phyloP scores from a whole-genome alignment of 306 rosid genomes.

The Elaeagnus macrophylla region DNA sequence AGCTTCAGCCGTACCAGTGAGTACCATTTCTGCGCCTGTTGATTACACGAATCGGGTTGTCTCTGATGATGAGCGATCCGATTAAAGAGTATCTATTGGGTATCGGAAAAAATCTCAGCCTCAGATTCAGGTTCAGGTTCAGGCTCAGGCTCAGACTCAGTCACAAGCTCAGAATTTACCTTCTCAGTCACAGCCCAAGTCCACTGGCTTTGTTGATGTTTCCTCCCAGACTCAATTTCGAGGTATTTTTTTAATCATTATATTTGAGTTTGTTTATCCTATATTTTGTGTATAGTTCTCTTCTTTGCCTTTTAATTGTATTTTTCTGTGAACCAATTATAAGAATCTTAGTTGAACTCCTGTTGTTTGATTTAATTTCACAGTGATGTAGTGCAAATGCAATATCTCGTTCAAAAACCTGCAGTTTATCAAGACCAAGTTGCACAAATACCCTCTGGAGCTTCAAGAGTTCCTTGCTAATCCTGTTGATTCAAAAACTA shows the following conservation, averaged over 20 bases:
- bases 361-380: constrained; percentile 23
- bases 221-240: constrained; percentile 96
- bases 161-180: constrained; percentile 20
- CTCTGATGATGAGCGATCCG: constrained; percentile 92
- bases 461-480: constrained; percentile 46
- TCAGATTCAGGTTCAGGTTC: constrained; percentile 50
- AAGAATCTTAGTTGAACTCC: constrained; percentile 25
- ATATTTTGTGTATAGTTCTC: neutral
- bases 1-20: constrained; percentile 29
- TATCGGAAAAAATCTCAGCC: constrained; percentile 47
- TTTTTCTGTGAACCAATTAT: constrained; percentile 8
- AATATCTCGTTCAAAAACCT: constrained; percentile 52
- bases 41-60: constrained; percentile 53
- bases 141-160: too few relatives aligned
- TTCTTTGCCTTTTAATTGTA: too few relatives aligned
- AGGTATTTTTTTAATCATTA: constrained; percentile 38
- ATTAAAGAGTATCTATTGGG: constrained; percentile 50
- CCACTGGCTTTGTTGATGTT: constrained; percentile 48
- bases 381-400: constrained; percentile 79
- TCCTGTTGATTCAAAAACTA: constrained; percentile 52
- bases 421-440: constrained; percentile 68
- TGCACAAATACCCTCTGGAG: constrained; percentile 47
- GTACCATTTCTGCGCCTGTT: constrained; percentile 21
- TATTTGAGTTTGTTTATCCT: neutral
- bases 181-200: constrained; percentile 56